These are phyloP conservation scores for Cercophora samala DNA, from an alignment of 495 filamentous ascomycete species.

Conservation along the genomic window DNA sequence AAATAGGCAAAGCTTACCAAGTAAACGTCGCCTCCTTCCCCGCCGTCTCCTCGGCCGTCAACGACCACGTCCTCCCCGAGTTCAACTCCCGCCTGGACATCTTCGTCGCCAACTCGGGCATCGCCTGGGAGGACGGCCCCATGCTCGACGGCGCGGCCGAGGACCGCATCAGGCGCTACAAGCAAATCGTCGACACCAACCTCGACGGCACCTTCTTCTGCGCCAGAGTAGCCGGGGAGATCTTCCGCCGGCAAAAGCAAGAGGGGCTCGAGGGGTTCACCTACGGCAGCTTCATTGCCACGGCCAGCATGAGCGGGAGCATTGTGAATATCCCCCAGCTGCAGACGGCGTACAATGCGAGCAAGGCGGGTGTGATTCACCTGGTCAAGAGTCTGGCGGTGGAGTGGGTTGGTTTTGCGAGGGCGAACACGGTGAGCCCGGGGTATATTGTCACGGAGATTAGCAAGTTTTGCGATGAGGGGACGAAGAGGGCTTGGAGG, in stretches of 20 bases:
- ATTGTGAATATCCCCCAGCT: constrained; percentile 86
- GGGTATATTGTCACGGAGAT: constrained; percentile 88
- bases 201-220: constrained; percentile 81
- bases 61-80: constrained; percentile 57
- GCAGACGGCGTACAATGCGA: constrained; percentile 82
- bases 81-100: constrained; percentile 74
- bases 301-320: constrained; percentile 78
- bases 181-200: constrained; percentile 67
- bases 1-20: constrained; percentile 70
- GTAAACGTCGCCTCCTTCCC: constrained; percentile 61
- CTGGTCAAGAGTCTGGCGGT: constrained; percentile 80
- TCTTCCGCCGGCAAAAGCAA: constrained; percentile 59
- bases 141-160: constrained; percentile 58
- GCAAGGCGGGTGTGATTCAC: constrained; percentile 81
- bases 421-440: constrained; percentile 78
- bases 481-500: constrained; percentile 71
- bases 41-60: constrained; percentile 54
- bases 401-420: constrained; percentile 83
- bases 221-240: constrained; percentile 68
- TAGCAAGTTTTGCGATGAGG: constrained; percentile 65
- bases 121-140: constrained; percentile 67
- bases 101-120: constrained; percentile 77
- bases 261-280: constrained; percentile 65
- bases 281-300: constrained; percentile 72
- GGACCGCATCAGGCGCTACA: constrained; percentile 56